Conservation (phyloP, 2,329 filamentous ascomycete genomes). For the Escovopsis sp. region DNA sequence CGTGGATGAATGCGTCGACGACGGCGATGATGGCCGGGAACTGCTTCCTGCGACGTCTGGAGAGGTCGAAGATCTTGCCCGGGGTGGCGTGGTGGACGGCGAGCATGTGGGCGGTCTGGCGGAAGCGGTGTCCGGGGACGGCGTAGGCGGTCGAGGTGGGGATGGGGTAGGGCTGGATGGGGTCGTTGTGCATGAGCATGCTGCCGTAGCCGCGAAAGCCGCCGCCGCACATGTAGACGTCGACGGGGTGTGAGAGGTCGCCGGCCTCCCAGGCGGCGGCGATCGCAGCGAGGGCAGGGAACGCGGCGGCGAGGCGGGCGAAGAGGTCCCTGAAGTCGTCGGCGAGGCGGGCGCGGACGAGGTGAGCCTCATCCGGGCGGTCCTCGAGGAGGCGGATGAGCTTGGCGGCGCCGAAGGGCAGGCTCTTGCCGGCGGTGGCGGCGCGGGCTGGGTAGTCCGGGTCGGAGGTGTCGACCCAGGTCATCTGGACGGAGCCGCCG, state of each 20-base stretch:
- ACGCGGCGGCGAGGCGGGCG: slow-evolving; percentile 29
- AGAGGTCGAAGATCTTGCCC: slow-evolving; percentile 59
- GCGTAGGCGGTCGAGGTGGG: slow-evolving; percentile 68
- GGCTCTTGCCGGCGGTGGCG: slow-evolving; percentile 37
- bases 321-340: slow-evolving; percentile 46
- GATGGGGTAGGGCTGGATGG: slow-evolving; percentile 65
- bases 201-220: slow-evolving; percentile 87
- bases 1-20: slow-evolving; percentile 55
- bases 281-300: slow-evolving; percentile 31
- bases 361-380: slow-evolving; percentile 23
- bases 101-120: slow-evolving; percentile 34
- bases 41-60: slow-evolving; percentile 61
- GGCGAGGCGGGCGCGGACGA: slow-evolving; percentile 39
- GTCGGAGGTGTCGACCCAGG: slow-evolving; percentile 38
- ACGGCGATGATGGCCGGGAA: slow-evolving; percentile 73
- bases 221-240: slow-evolving; percentile 75
- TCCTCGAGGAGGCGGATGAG: slow-evolving; percentile 34
- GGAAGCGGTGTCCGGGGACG: slow-evolving; percentile 46
- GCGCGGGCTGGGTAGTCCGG: slow-evolving; percentile 35
- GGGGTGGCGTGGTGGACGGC: slow-evolving; percentile 31
- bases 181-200: slow-evolving; percentile 66
- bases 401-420: slow-evolving; percentile 47
- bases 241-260: slow-evolving; percentile 36
- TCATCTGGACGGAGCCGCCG: slow-evolving; percentile 53
- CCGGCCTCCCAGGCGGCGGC: slow-evolving; percentile 19